phyloP scores from a whole-genome alignment of 768 basidiomycete species.

The Hericium coralloides region DNA sequence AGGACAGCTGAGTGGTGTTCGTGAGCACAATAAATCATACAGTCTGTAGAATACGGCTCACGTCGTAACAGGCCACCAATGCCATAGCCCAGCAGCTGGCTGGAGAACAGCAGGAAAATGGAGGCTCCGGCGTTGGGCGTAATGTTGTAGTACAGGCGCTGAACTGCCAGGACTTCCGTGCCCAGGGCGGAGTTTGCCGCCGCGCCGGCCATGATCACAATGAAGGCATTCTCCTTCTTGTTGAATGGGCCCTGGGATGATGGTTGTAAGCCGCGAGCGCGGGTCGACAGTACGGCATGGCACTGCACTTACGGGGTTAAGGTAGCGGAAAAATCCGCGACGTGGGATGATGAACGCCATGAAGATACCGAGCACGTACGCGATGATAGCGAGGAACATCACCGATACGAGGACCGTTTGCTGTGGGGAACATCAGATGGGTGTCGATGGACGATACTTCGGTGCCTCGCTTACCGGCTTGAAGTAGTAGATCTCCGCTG shows the following conservation, averaged over 20 bases:
- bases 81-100: conserved; percentile 38
- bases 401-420: conserved; percentile 43
- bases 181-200: conserved; percentile 45
- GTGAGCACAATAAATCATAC: background rate
- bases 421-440: conserved; percentile 17
- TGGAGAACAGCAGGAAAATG: conserved; percentile 33
- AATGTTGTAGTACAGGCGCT: conserved; percentile 35
- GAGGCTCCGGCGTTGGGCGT: conserved; percentile 36
- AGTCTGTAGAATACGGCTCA: conserved; percentile 16
- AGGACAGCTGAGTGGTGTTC: conserved; percentile 26
- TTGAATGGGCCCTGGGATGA: conserved; percentile 41
- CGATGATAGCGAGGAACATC: conserved; percentile 45
- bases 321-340: conserved; percentile 34
- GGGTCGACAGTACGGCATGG: background rate
- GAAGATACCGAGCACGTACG: conserved; percentile 39
- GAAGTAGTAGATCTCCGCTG: conserved; percentile 54
- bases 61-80: conserved; percentile 46
- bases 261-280: background rate
- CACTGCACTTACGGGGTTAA: conserved; percentile 45
- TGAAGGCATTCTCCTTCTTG: conserved; percentile 51
- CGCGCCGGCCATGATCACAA: conserved; percentile 48
- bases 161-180: conserved; percentile 46
- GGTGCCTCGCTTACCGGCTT: conserved; percentile 33
- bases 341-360: conserved; percentile 40
- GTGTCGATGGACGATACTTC: background rate